phyloP scores from a whole-genome alignment of 176 grass and related monocot species.

The Cenchrus fungigraminus region DNA sequence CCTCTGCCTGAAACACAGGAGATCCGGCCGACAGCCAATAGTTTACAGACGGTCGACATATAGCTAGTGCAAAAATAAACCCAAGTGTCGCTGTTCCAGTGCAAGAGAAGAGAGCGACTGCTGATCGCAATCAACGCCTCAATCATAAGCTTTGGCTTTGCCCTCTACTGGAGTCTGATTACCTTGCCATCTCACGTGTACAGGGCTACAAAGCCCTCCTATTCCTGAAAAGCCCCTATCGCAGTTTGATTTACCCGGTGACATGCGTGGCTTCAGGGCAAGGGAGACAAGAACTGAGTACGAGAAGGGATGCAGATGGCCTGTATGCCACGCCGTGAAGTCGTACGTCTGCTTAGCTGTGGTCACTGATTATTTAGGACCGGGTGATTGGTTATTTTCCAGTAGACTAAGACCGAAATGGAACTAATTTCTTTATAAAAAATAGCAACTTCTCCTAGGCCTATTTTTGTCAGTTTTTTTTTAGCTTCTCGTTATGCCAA shows the following conservation, averaged over 20 bases:
- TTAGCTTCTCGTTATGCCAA: too few relatives aligned
- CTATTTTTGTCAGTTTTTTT: too few relatives aligned
- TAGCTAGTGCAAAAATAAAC: constrained; percentile 15
- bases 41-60: neutral
- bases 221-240: neutral
- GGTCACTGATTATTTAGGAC: neutral
- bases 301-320: neutral
- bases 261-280: neutral
- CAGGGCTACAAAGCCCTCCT: neutral
- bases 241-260: neutral
- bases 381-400: neutral
- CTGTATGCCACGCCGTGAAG: neutral
- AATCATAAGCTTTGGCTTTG: constrained; percentile 19
- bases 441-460: neutral
- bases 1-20: neutral
- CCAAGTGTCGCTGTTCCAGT: neutral
- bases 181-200: neutral
- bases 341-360: neutral
- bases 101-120: neutral
- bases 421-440: neutral
- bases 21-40: neutral
- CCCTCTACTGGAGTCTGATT: neutral
- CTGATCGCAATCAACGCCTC: neutral
- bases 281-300: neutral
- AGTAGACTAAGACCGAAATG: neutral